Conservation (phyloP, 306 rosid genomes). For the Sechiopsis laciniata region DNA sequence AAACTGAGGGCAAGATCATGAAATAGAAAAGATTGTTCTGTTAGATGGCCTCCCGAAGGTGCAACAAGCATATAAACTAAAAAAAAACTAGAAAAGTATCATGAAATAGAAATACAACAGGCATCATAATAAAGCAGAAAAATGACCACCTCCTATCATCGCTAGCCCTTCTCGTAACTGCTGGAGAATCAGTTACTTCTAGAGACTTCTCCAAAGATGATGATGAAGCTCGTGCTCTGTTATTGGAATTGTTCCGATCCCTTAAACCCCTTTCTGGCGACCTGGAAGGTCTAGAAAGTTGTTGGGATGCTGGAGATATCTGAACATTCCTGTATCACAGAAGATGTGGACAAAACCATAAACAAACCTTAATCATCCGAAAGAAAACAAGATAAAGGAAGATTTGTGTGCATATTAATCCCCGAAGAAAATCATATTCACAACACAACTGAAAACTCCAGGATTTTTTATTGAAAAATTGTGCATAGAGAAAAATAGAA, state of each 20-base stretch:
- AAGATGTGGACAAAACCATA: constrained; percentile 8
- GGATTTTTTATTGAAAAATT: neutral
- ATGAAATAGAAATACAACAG: neutral
- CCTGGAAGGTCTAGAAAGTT: constrained; percentile 37
- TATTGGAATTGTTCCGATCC: constrained; percentile 28
- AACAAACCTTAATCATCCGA: constrained; percentile 14
- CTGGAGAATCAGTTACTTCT: constrained; percentile 38
- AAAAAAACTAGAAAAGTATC: neutral
- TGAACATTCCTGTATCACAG: constrained; percentile 37
- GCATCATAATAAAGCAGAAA: neutral
- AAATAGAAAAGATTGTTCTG: too few relatives aligned
- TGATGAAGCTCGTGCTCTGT: constrained; percentile 32
- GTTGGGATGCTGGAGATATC: constrained; percentile 31
- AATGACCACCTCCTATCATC: constrained; percentile 52
- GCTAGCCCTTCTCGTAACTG: constrained; percentile 35
- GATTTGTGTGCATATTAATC: neutral
- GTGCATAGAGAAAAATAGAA: neutral
- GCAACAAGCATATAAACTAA: constrained; percentile 13
- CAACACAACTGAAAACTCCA: neutral
- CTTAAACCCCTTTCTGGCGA: constrained; percentile 33
- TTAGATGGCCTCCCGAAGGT: constrained; percentile 24
- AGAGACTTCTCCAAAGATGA: constrained; percentile 43
- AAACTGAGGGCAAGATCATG: constrained; percentile 34
- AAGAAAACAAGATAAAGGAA: neutral
- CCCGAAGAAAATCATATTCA: neutral